These are phyloP conservation scores for Senecio squalidus DNA, from an alignment of 140 eudicot genomes.

Conservation along the genomic window DNA sequence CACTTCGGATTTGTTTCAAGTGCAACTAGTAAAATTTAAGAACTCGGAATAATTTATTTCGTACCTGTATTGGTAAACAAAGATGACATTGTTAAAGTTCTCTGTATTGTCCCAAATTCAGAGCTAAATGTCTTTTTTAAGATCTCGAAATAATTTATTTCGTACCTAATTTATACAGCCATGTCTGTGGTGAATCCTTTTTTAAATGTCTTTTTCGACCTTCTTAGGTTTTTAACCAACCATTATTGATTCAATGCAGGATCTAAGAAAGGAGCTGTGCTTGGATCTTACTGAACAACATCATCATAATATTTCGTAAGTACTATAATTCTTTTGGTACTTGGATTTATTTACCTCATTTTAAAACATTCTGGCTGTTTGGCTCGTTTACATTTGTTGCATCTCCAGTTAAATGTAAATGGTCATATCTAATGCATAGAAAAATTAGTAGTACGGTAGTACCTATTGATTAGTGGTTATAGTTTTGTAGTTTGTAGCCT, in stretches of 20 bases:
- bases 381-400: not conserved
- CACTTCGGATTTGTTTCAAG: too few species aligned
- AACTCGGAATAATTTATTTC: not conserved
- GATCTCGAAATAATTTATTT: not conserved
- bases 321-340: not conserved
- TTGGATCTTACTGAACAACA: conserved; percentile 26
- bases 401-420: not conserved
- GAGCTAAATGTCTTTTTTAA: not conserved
- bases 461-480: too few species aligned
- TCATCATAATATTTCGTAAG: conserved; percentile 56
- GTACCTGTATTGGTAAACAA: not conserved
- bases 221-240: conserved; percentile 7
- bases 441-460: too few species aligned
- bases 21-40: too few species aligned
- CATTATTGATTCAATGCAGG: conserved; percentile 36
- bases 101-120: conserved; percentile 1
- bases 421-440: not conserved
- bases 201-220: not conserved
- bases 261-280: conserved; percentile 41
- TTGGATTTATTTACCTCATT: not conserved
- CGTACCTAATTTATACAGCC: not conserved
- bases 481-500: too few species aligned
- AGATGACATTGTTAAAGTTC: not conserved
- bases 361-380: not conserved
- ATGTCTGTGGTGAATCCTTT: conserved; percentile 2